Base-by-base conservation (phyloP, 768 basidiomycete genomes). In the Tylopilus plumbeoviolaceoides region DNA sequence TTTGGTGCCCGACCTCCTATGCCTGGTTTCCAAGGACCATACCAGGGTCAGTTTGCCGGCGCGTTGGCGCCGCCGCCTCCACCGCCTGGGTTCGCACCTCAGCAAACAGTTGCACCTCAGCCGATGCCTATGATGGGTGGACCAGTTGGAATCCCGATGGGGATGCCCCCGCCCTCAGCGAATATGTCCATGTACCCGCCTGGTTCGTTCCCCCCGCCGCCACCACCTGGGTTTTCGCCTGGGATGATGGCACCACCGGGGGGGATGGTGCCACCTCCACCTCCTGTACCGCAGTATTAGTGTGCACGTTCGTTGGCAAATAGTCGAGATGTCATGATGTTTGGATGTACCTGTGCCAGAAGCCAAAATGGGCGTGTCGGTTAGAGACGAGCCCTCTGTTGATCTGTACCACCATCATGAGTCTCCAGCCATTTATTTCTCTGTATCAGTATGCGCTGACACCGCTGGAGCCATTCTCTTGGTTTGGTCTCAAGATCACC, bases 41-140 rank as follows among this genome's bases (percentile, higher is more conserved):
- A 90, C 63, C 85, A 89, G 73, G 93, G 93, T n/a, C 93, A 95
- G 71, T 95, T 93, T 65, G 93, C 93, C 10, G 93, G 93, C 36
- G 87, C 80, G 15, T 78, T 97, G 50, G 89, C 91, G 4, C 84
- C 81, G 45, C 88, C 89, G 0, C 84, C 88, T 2, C 89, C 91
- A 0, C 89, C 90, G 0, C 82, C 87, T 46, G 90, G 89, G 10
- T 91, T 91, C 53, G 79, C 84, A 0, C 81, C 82, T 18, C 87
- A 87, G 60, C 85, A 86, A 64, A 83, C 84, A 5, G 75, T 87
- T 38, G 72, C 84, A 57, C 80, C 81, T 20, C 71, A 63, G 44
- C 55, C 54, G 4, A 70, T 73, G 59, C 67, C 67, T 52, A 64
- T 70, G 59, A 73, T 73, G 72, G 65, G 63, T 43, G 62, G 49